Evolutionary conservation across 768 basidiomycete species (phyloP).

Genomic region (Kwoniella mangroviensis): DNA sequence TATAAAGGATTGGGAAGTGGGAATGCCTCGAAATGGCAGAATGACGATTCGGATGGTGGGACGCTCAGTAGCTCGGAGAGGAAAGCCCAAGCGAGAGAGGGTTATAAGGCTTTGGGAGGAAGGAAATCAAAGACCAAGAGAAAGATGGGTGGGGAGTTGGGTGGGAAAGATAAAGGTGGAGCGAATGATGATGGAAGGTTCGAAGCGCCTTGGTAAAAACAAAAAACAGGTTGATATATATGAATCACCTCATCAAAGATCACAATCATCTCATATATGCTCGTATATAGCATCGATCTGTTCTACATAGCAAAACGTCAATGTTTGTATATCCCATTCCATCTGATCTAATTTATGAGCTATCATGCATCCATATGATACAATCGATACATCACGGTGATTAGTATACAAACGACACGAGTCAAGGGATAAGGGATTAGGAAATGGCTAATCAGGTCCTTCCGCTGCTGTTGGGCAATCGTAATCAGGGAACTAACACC

Average conservation of each 20-base stretch:
- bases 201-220: constrained; percentile 51
- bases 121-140: constrained; percentile 76
- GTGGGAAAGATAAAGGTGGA: constrained; percentile 76
- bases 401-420: neutral
- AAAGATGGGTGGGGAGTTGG: constrained; percentile 66
- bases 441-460: constrained; percentile 16
- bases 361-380: neutral
- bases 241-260: neutral
- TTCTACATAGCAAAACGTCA: too few relatives aligned
- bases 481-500: neutral
- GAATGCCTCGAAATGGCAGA: constrained; percentile 40
- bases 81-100: constrained; percentile 84
- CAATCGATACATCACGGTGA: neutral
- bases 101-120: constrained; percentile 88
- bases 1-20: constrained; percentile 49
- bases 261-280: neutral
- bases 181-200: constrained; percentile 63
- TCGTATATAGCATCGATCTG: neutral
- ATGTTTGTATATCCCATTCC: too few relatives aligned
- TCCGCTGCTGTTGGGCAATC: neutral
- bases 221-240: neutral
- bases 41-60: constrained; percentile 26
- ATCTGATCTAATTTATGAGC: too few relatives aligned
- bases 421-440: neutral
- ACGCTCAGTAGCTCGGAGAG: constrained; percentile 66